Percentiles rank a stretch among this genome's conserved stretches.
Conservation (phyloP, 2,329 filamentous ascomycete genomes). For the Penicillium sp. region DNA sequence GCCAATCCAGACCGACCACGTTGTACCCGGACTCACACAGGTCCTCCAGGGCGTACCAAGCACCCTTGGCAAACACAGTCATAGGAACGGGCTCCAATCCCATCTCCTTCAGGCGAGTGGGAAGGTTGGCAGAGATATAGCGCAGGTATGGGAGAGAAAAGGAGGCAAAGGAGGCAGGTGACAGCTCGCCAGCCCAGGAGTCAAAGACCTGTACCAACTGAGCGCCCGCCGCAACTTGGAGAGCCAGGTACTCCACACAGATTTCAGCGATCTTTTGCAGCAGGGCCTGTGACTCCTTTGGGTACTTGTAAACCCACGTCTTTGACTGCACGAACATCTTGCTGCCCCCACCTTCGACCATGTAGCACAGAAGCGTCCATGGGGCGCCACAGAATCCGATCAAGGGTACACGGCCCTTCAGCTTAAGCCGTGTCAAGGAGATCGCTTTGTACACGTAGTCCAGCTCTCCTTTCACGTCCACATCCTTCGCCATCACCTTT, state of each 20-base stretch:
- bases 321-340: slow-evolving; percentile 93
- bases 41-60: slow-evolving; percentile 87
- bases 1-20: slow-evolving; percentile 91
- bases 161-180: slow-evolving; percentile 71
- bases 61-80: slow-evolving; percentile 97
- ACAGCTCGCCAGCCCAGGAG: slow-evolving; percentile 94
- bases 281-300: slow-evolving; percentile 70
- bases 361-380: slow-evolving; percentile 96
- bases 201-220: slow-evolving; percentile 97
- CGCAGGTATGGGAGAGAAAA: slow-evolving; percentile 83
- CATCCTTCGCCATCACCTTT: slow-evolving; percentile 66
- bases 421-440: slow-evolving; percentile 79
- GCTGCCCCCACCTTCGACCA: slow-evolving; percentile 95
- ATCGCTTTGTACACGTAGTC: slow-evolving; percentile 96
- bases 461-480: slow-evolving; percentile 79
- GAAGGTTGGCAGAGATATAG: slow-evolving; percentile 76
- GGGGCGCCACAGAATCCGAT: slow-evolving; percentile 96
- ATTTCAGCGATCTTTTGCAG: slow-evolving; percentile 89
- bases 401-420: slow-evolving; percentile 80
- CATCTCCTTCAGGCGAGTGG: slow-evolving; percentile 65
- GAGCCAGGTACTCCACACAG: slow-evolving; percentile 87
- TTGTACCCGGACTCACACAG: slow-evolving; percentile 86
- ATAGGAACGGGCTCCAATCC: slow-evolving; percentile 79
- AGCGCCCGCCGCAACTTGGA: slow-evolving; percentile 88
- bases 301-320: slow-evolving; percentile 92